Conservation (phyloP, 306 rosid species). For the Cucurbita ficifolia region DNA sequence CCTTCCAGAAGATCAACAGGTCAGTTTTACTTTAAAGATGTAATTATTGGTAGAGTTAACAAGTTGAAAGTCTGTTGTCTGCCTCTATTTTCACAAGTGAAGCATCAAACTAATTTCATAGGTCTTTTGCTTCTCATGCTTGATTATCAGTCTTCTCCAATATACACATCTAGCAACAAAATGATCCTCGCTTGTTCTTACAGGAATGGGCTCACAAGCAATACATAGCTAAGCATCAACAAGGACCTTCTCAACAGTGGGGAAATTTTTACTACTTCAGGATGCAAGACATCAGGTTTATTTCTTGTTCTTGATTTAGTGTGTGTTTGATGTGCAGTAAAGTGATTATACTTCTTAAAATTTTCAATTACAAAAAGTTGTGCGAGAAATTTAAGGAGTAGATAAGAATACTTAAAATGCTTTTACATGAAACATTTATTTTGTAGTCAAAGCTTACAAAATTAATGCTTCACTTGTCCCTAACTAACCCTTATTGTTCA, state of each 20-base stretch:
- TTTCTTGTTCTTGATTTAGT: slow-evolving; percentile 1
- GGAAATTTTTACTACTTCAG: slow-evolving; percentile 95
- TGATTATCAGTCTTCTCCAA: background rate
- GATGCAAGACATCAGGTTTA: slow-evolving; percentile 88
- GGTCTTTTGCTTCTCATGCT: background rate
- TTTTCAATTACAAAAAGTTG: background rate
- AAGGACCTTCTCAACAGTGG: slow-evolving; percentile 99
- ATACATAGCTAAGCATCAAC: slow-evolving; percentile 90
- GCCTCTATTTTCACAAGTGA: background rate
- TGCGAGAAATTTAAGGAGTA: background rate
- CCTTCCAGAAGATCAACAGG: slow-evolving; percentile 90
- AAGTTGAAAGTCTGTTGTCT: background rate
- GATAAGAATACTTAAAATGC: background rate
- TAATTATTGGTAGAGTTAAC: background rate
- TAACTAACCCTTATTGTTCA: background rate
- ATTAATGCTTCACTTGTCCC: background rate
- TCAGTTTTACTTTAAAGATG: slow-evolving; percentile 12
- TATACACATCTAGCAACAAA: background rate
- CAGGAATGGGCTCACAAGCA: slow-evolving; percentile 99
- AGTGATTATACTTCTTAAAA: background rate
- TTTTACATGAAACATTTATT: background rate
- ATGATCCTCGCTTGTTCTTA: background rate
- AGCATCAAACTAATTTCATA: background rate
- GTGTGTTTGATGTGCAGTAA: background rate
- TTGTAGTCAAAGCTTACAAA: background rate